Conservation (phyloP, 345 rosid genomes). For the Eutrema yunnanense region DNA sequence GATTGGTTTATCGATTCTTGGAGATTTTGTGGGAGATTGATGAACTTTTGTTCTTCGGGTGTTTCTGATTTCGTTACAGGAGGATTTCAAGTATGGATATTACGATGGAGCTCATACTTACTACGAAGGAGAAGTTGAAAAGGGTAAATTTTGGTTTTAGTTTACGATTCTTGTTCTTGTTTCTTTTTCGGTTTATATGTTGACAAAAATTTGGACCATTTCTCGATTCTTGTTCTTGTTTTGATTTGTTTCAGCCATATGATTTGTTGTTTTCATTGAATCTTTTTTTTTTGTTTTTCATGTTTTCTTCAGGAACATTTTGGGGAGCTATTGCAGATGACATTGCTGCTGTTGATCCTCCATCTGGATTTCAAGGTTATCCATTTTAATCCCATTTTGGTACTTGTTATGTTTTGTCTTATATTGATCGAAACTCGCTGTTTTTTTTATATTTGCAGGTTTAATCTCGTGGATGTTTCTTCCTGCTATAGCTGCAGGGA, state of each 20-base stretch:
- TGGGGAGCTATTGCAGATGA: constrained; percentile 74
- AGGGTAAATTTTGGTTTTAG: constrained; percentile 26
- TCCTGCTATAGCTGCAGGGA: constrained; percentile 66
- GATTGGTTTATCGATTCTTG: background rate
- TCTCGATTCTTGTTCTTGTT: background rate
- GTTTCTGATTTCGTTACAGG: constrained; percentile 36
- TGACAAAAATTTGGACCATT: no score
- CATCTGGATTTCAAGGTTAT: constrained; percentile 73
- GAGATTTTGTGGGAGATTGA: background rate
- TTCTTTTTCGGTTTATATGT: no score
- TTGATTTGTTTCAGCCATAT: background rate
- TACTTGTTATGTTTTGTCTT: background rate
- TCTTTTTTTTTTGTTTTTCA: background rate
- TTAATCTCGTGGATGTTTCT: constrained; percentile 82
- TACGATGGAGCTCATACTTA: constrained; percentile 86
- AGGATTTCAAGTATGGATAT: constrained; percentile 70
- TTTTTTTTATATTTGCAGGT: constrained; percentile 36
- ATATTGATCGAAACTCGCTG: background rate
- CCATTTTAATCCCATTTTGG: background rate
- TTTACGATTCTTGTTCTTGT: background rate
- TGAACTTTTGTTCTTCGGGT: background rate
- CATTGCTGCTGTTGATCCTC: constrained; percentile 52
- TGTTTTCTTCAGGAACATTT: constrained; percentile 40
- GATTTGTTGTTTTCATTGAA: background rate
- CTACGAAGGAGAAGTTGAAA: constrained; percentile 52